Base-by-base conservation (phyloP, 2,329 filamentous ascomycete species). In the Aspergillus felis region DNA sequence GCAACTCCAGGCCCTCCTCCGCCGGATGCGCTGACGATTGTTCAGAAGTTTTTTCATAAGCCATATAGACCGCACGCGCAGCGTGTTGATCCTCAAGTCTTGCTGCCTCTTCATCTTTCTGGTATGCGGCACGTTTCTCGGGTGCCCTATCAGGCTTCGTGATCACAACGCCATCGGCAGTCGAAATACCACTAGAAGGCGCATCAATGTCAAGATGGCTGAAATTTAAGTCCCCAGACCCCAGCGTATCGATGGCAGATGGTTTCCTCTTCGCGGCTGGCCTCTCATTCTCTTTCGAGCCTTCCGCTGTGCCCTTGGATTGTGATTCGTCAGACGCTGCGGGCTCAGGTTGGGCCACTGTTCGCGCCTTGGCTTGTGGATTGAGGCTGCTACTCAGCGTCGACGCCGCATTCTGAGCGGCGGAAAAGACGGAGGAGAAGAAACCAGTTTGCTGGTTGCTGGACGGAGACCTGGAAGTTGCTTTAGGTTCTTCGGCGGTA, bases 391-490 rank as follows among this genome's bases (percentile, higher is more conserved):
- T 92, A 51, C 85, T 84, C 50, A 97, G 87, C 50, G 87, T 91
- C 61, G 84, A 91, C 14, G 92, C 92, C 47, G 93, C 93, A 82
- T 89, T 97, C 74, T 97, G 93, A 20, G 94, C 94, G 49, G 89
- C 93, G 44, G 91, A 93, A 62, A 99, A 86, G 70, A 99, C 90
- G 27, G 90, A 92, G 4, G 91, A 96, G 76, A 99, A 97, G 78
- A 99, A 97, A 1, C 92, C 87, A 32, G 74, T 75, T 55, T 77
- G 76, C 51, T 76, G 74, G 32, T 75, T 77, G n/a, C 84, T 82
- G 29, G 83, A 79, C 35, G 85, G 68, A 65, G 83, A 80, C 59
- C 84, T 86, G n/a, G 78, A 70, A 56, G 73, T 66, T 63, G 76
- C 60, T 60, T 74, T 74, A 3, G 74, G 68, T 66, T 87, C 87